A percentile compares a stretch with the other conserved stretches of the same genome.
These are phyloP conservation scores for Dujonia santamariae DNA, from an alignment of 1,139 yeast genomes.

Conservation along the genomic window DNA sequence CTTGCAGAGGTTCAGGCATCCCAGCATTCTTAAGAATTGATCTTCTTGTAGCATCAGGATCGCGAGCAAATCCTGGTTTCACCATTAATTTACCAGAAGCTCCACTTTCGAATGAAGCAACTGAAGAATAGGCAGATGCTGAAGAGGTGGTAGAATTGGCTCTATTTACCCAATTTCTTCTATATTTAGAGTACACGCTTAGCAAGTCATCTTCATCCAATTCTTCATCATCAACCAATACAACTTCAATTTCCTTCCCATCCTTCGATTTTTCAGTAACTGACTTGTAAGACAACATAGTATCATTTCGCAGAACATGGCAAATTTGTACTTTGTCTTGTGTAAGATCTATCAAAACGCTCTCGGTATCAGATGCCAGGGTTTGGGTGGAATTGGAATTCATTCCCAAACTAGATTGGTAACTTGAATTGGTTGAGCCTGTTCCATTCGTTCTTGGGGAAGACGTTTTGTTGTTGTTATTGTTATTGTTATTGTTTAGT, in stretches of 20 bases:
- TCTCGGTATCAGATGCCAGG: conserved; percentile 32
- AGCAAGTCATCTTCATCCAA: conserved; percentile 30
- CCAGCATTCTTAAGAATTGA: conserved; percentile 6
- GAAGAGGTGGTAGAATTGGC: conserved; percentile 15
- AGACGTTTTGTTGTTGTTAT: conserved; percentile 1
- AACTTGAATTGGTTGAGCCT: conserved; percentile 23
- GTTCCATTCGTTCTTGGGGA: conserved; percentile 8
- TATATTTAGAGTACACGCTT: conserved; percentile 46
- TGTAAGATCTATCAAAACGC: conserved; percentile 43
- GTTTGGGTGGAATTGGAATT: conserved; percentile 17
- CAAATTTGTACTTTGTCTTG: conserved; percentile 38
- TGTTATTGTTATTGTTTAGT: conserved; percentile 1
- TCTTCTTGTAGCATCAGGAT: conserved; percentile 4
- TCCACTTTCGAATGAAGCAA: conserved; percentile 18
- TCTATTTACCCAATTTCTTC: conserved; percentile 28
- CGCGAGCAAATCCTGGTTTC: conserved; percentile 3
- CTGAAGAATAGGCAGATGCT: conserved; percentile 12
- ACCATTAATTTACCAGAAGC: conserved; percentile 8
- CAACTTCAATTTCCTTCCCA: conserved; percentile 47
- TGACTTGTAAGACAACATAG: conserved; percentile 36
- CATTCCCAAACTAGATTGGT: conserved; percentile 28
- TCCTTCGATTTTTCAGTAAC: conserved; percentile 37
- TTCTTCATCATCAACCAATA: conserved; percentile 36
- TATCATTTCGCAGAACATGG: conserved; percentile 32
- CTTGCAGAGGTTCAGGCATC: neutral